Evolutionary conservation across 176 grass and related monocot genomes (phyloP), one percentile per base, ranked within the genome.

Genomic region (Thinopyrum elongatum): DNA sequence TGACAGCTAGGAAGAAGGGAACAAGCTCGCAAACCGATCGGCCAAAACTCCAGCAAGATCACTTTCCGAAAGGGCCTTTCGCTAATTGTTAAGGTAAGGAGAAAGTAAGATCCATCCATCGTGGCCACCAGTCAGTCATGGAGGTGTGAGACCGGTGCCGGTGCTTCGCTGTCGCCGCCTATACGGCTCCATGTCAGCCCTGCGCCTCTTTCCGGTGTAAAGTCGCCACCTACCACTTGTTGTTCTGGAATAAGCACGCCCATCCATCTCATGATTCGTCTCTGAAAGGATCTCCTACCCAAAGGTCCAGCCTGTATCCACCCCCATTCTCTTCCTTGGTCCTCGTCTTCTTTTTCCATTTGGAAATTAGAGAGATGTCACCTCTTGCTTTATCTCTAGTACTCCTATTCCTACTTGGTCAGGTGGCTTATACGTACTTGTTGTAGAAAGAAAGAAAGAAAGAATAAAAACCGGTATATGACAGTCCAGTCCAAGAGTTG

Each of bases 171-270:
- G 42, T 90, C 90, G 80, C 5, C 3, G 12, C 12, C 12, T 46
- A 14, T 12, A 46, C 42, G 12, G 42, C 86, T 84, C 93, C 93
- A 84, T 88, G 90, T 95, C 93, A 92, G 84, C 65, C 23, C 12
- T 15, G 7, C 41, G 66, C 31, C 13, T 80, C 34, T 81, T 86
- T 86, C 58, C 68, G 27, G 76, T 83, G 71, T 62, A 79, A 85
- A 90, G 86, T 88, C 81, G 25, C 69, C 61, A 67, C 72, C 86
- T 78, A 90, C 82, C 79, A 10, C 74, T 74, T 66, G 73, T 75
- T 44, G 22, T 59, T 87, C 66, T 34, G 82, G 90, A 90, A 79
- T 83, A 46, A 83, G 42, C 84, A 76, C 26, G 74, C 80, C 69
- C 82, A 80, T 88, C 71, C 29, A 42, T 84, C 70, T 23, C 79